Evolutionary conservation across 1,284 basidiomycete genomes (phyloP).

Genomic region (Apiotrichum porosum): DNA sequence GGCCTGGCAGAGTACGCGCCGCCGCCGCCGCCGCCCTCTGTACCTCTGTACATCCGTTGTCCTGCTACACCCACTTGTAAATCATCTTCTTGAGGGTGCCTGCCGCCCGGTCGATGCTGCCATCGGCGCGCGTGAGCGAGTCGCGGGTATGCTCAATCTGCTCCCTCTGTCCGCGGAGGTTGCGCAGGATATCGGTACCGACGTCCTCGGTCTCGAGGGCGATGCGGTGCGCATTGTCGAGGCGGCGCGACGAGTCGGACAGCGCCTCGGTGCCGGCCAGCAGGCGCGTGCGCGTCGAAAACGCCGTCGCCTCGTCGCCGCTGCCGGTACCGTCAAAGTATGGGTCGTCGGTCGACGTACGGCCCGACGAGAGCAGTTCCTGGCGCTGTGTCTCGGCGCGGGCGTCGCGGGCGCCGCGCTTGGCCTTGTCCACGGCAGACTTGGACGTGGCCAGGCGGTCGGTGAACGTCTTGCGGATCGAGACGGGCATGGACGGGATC

Average conservation of each 20-base stretch:
- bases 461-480: constrained; percentile 68
- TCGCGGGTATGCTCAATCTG: constrained; percentile 92
- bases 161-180: constrained; percentile 81
- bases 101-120: constrained; percentile 56
- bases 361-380: constrained; percentile 54
- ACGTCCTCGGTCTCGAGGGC: constrained; percentile 95
- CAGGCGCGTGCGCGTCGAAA: constrained; percentile 62
- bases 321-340: constrained; percentile 56
- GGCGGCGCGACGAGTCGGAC: constrained; percentile 70
- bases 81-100: constrained; percentile 61
- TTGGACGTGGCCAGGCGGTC: constrained; percentile 68
- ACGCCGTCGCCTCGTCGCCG: constrained; percentile 34
- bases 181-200: constrained; percentile 85
- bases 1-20: no score
- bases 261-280: constrained; percentile 68
- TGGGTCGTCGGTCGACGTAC: constrained; percentile 60
- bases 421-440: constrained; percentile 65
- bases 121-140: constrained; percentile 55
- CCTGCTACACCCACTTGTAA: constrained; percentile 49
- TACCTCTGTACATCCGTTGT: no score
- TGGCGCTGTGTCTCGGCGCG: constrained; percentile 47
- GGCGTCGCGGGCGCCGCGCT: constrained; percentile 61
- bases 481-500: constrained; percentile 90
- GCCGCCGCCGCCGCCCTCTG: background rate
- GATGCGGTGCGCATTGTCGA: constrained; percentile 86